Evolutionary conservation across 2,329 filamentous ascomycete species (phyloP).

Genomic region (Microdochium bolleyi): DNA sequence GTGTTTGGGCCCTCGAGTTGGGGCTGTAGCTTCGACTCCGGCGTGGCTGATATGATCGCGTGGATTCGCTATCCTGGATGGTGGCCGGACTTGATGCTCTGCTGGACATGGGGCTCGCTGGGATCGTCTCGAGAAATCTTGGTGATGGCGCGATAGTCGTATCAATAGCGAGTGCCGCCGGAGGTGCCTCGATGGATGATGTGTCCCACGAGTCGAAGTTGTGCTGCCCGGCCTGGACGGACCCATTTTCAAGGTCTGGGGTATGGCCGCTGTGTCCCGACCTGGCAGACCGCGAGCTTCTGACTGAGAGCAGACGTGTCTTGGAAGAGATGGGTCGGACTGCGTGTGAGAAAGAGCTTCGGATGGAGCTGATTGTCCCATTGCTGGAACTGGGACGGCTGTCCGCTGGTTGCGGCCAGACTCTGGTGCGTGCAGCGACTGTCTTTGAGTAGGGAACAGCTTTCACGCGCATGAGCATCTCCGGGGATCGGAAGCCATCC

Average conservation of each 20-base stretch:
- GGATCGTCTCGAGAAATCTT: constrained; percentile 63
- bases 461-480: constrained; percentile 32
- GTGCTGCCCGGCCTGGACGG: constrained; percentile 38
- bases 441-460: constrained; percentile 44
- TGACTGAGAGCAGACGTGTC: constrained; percentile 41
- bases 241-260: background rate
- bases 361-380: constrained; percentile 37
- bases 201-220: constrained; percentile 73
- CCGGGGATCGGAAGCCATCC: constrained; percentile 18
- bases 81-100: constrained; percentile 35
- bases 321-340: constrained; percentile 50
- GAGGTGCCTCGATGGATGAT: constrained; percentile 47
- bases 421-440: constrained; percentile 20
- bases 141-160: constrained; percentile 32
- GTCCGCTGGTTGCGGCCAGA: constrained; percentile 23
- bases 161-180: constrained; percentile 29
- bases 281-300: constrained; percentile 19
- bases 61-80: constrained; percentile 44
- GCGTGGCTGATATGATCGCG: background rate
- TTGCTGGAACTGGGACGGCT: constrained; percentile 32
- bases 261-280: background rate
- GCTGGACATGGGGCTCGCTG: constrained; percentile 55
- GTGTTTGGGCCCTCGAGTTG: constrained; percentile 10
- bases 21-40: constrained; percentile 46
- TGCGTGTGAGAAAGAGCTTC: constrained; percentile 37